Evolutionary conservation across 148 eudicot genomes (phyloP).

Genomic region (Fallopia convolvulus): DNA sequence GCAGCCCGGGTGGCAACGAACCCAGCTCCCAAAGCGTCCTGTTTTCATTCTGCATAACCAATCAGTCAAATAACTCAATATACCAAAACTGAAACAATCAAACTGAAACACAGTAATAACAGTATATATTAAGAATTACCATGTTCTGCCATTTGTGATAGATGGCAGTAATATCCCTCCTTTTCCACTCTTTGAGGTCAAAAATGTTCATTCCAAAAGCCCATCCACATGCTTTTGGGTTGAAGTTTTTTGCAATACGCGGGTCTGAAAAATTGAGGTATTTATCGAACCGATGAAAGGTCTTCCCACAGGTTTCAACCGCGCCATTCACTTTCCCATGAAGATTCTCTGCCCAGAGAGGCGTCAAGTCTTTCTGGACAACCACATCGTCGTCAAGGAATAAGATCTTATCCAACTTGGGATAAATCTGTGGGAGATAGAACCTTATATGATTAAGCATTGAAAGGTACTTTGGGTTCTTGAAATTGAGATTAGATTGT

Average conservation of each 20-base stretch:
- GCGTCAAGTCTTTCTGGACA: constrained; percentile 73
- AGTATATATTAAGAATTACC: constrained; percentile 28
- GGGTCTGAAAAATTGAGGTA: constrained; percentile 85
- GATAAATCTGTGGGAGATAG: constrained; percentile 82
- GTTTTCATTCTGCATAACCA: constrained; percentile 39
- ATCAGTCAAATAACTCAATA: not conserved
- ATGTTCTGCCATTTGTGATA: constrained; percentile 88
- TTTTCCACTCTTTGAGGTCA: constrained; percentile 81
- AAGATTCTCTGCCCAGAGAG: constrained; percentile 67
- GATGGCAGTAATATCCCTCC: constrained; percentile 66
- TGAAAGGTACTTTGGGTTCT: constrained; percentile 84
- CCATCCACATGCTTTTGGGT: constrained; percentile 91
- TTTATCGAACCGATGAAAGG: constrained; percentile 81
- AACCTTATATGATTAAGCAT: constrained; percentile 86
- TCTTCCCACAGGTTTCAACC: constrained; percentile 82
- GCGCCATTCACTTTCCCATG: constrained; percentile 86
- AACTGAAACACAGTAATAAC: not conserved
- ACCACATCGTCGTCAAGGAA: constrained; percentile 90
- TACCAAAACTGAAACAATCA: not conserved
- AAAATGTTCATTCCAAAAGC: constrained; percentile 90
- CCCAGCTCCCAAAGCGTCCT: constrained; percentile 55
- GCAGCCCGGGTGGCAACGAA: constrained; percentile 49
- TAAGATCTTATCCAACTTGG: constrained; percentile 69
- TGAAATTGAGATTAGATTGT: constrained; percentile 68
- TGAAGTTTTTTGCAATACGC: constrained; percentile 59